Percentiles rank a stretch among this genome's conserved stretches.
phyloP scores from a whole-genome alignment of 2,329 filamentous ascomycete genomes.

The Pestalotiopsis sp. region DNA sequence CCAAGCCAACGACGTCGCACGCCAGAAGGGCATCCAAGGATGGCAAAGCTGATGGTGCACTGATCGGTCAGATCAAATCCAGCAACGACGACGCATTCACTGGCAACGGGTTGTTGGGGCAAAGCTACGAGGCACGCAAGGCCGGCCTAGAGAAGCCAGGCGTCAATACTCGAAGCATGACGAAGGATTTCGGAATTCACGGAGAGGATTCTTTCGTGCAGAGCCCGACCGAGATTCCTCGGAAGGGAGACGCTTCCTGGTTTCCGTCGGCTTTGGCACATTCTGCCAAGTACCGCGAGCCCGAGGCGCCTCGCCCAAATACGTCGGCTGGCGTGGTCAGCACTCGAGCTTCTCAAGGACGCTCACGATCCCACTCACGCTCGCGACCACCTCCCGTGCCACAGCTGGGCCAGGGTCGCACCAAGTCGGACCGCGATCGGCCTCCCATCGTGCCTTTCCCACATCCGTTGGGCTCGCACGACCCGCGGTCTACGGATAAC shows the following conservation, averaged over 20 bases:
- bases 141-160: constrained; percentile 30
- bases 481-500: background rate
- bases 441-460: background rate
- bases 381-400: constrained; percentile 11
- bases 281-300: constrained; percentile 27
- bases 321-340: constrained; percentile 9
- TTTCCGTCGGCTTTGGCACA: constrained; percentile 40
- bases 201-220: constrained; percentile 49
- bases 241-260: constrained; percentile 31
- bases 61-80: constrained; percentile 29
- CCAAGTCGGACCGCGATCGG: background rate
- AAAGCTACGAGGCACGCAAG: constrained; percentile 50
- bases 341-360: background rate
- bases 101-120: constrained; percentile 53
- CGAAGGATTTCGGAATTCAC: constrained; percentile 32
- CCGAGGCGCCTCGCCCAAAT: constrained; percentile 20
- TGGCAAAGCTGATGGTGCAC: constrained; percentile 20
- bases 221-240: constrained; percentile 40
- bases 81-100: constrained; percentile 48
- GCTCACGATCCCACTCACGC: constrained; percentile 8
- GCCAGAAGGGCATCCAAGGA: constrained; percentile 23
- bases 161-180: constrained; percentile 18
- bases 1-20: constrained; percentile 25
- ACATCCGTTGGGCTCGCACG: constrained; percentile 2
- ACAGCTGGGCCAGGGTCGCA: constrained; percentile 1